A percentile compares a stretch with the other conserved stretches of the same genome.
Evolutionary conservation across 2,329 filamentous ascomycete species (phyloP).

Genomic region (Aschersonia sp.): DNA sequence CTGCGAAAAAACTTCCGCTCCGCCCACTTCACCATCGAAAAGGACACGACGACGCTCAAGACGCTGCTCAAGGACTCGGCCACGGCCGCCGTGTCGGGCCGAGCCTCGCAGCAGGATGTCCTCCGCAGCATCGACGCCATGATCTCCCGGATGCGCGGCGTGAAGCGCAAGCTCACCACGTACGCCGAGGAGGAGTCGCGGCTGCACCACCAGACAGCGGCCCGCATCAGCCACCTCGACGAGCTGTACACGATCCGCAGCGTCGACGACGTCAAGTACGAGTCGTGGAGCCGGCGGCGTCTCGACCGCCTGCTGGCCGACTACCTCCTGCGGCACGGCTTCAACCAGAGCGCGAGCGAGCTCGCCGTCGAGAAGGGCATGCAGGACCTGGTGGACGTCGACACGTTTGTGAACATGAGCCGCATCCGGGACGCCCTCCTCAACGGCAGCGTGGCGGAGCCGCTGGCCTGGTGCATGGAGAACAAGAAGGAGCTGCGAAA

Average conservation of each 20-base stretch:
- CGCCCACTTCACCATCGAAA: constrained; percentile 63
- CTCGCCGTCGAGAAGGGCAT: constrained; percentile 65
- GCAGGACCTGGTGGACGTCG: constrained; percentile 70
- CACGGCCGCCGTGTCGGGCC: constrained; percentile 49
- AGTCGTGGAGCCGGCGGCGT: constrained; percentile 70
- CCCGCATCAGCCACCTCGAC: constrained; percentile 66
- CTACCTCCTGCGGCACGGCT: constrained; percentile 75
- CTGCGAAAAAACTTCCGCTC: constrained; percentile 89
- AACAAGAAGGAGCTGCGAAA: constrained; percentile 88
- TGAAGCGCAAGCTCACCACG: constrained; percentile 73
- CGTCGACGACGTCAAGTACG: constrained; percentile 85
- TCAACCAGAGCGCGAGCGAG: constrained; percentile 58
- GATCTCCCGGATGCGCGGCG: constrained; percentile 66
- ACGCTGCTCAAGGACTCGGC: constrained; percentile 47
- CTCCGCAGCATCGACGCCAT: constrained; percentile 72
- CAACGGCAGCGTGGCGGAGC: constrained; percentile 58
- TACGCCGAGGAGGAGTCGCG: constrained; percentile 67
- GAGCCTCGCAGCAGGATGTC: constrained; percentile 52
- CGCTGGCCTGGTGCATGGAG: constrained; percentile 79
- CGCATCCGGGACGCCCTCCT: constrained; percentile 61
- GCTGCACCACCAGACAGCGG: constrained; percentile 60
- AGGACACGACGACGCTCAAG: constrained; percentile 49
- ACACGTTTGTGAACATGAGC: constrained; percentile 73
- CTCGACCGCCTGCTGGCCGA: constrained; percentile 83
- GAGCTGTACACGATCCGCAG: constrained; percentile 67